A percentile compares a stretch with the other conserved stretches of the same genome.
Evolutionary conservation across 2,329 filamentous ascomycete genomes (phyloP).

Genomic region (Lachnum nothofagi): DNA sequence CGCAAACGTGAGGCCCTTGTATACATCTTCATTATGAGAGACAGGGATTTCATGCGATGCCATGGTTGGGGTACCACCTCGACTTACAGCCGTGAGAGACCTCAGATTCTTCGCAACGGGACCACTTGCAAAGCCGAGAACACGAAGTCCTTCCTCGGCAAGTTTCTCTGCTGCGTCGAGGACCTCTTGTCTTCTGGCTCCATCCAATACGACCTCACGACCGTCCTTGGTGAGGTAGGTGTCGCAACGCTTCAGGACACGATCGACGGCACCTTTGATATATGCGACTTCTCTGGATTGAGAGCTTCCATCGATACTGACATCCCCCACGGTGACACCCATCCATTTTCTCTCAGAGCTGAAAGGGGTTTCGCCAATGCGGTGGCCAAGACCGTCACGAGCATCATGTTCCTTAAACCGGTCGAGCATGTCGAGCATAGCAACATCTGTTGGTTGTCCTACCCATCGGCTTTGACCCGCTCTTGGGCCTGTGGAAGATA

Average conservation of each 20-base stretch:
- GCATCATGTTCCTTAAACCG: conserved; percentile 87
- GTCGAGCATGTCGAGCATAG: conserved; percentile 91
- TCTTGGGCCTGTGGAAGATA: conserved; percentile 68
- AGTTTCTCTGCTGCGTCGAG: conserved; percentile 75
- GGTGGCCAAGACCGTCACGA: conserved; percentile 75
- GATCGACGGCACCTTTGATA: conserved; percentile 91
- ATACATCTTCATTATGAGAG: conserved; percentile 64
- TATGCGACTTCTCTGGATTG: conserved; percentile 71
- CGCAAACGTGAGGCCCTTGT: conserved; percentile 79
- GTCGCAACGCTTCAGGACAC: conserved; percentile 79
- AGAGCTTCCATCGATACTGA: conserved; percentile 28
- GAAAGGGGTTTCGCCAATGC: conserved; percentile 83
- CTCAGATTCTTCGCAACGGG: conserved; percentile 50
- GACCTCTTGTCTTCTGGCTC: conserved; percentile 67
- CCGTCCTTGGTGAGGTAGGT: conserved; percentile 85
- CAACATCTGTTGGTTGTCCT: conserved; percentile 93
- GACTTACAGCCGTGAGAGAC: conserved; percentile 32
- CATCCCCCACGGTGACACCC: conserved; percentile 76
- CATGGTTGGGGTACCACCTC: conserved; percentile 49
- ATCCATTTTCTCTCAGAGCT: conserved; percentile 99
- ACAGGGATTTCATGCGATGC: conserved; percentile 22
- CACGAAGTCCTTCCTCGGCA: conserved; percentile 82
- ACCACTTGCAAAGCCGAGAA: conserved; percentile 90
- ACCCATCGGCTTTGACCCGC: conserved; percentile 76
- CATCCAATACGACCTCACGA: conserved; percentile 78